Conservation (phyloP, 495 filamentous ascomycete genomes). For the Penicillium crystallinum region DNA sequence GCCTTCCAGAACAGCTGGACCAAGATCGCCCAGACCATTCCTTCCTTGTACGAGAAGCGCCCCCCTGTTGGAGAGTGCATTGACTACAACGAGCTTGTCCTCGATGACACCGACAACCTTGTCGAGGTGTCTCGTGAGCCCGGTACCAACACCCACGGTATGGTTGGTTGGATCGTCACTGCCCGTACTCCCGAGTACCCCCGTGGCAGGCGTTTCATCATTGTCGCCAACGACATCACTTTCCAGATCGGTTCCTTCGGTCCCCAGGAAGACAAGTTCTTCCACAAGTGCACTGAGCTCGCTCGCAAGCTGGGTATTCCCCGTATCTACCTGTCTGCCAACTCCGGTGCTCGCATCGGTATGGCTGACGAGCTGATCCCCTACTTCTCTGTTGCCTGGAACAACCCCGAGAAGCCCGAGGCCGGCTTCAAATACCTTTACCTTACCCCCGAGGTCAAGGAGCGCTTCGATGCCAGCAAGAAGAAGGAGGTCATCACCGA, state of each 20-base stretch:
- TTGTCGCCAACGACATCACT: slow-evolving; percentile 98
- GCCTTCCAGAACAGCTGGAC: slow-evolving; percentile 95
- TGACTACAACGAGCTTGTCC: slow-evolving; percentile 86
- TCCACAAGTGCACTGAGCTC: slow-evolving; percentile 97
- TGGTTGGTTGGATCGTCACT: slow-evolving; percentile 97
- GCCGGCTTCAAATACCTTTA: slow-evolving; percentile 98
- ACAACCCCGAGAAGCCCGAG: slow-evolving; percentile 76
- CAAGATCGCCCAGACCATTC: slow-evolving; percentile 62
- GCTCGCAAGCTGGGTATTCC: slow-evolving; percentile 91
- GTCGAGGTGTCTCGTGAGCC: slow-evolving; percentile 90
- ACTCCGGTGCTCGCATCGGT: slow-evolving; percentile 98
- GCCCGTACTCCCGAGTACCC: slow-evolving; percentile 99
- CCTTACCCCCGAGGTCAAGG: slow-evolving; percentile 78
- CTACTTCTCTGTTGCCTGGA: slow-evolving; percentile 95
- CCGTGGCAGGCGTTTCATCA: slow-evolving; percentile 82
- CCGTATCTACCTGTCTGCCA: slow-evolving; percentile 94
- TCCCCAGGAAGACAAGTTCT: slow-evolving; percentile 93
- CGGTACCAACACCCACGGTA: slow-evolving; percentile 91
- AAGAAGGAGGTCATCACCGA: slow-evolving; percentile 84
- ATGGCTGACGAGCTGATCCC: slow-evolving; percentile 96
- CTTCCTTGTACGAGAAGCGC: slow-evolving; percentile 70
- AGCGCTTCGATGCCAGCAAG: slow-evolving; percentile 80
- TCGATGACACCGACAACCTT: slow-evolving; percentile 89
- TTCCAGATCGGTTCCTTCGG: slow-evolving; percentile 98
- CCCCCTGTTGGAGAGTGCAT: slow-evolving; percentile 87